These are phyloP conservation scores for Viola pubescens DNA, from an alignment of 441 rosid species.

Conservation along the genomic window DNA sequence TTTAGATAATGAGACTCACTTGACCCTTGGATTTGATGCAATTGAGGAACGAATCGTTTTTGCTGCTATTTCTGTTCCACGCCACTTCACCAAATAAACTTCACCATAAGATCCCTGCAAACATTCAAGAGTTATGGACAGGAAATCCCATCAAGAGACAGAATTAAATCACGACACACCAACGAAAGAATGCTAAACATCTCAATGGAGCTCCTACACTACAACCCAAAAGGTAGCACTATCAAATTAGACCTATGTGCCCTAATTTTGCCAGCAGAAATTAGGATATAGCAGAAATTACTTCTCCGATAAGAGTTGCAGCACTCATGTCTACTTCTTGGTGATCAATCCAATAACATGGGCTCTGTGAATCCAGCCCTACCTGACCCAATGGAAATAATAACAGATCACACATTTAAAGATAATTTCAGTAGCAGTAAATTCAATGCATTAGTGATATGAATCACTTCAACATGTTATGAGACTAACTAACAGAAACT, in stretches of 20 bases:
- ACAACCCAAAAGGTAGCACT: background rate
- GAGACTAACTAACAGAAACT: background rate
- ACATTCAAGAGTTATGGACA: conserved; percentile 9
- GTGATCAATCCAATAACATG: conserved; percentile 39
- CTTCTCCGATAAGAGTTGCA: conserved; percentile 52
- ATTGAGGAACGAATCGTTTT: conserved; percentile 59
- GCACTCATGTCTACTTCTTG: conserved; percentile 38
- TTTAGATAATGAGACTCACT: conserved; percentile 28
- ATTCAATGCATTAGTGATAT: no score
- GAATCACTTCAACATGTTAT: no score
- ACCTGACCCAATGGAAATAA: conserved; percentile 33
- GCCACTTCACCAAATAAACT: conserved; percentile 56
- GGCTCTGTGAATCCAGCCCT: conserved; percentile 37
- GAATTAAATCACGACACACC: background rate
- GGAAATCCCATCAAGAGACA: conserved; percentile 6
- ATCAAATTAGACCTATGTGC: background rate
- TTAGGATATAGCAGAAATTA: conserved; percentile 18
- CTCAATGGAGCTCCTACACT: conserved; percentile 2
- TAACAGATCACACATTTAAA: background rate
- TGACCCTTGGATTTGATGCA: conserved; percentile 52
- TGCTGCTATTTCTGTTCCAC: conserved; percentile 60
- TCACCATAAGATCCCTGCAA: conserved; percentile 60
- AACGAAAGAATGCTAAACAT: conserved; percentile 5
- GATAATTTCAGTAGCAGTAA: no score
- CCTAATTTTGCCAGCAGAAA: conserved; percentile 10